Evolutionary conservation across 1,284 basidiomycete species (phyloP), one percentile per base, ranked within the genome.

Genomic region (Rhodotorula mucilaginosa): DNA sequence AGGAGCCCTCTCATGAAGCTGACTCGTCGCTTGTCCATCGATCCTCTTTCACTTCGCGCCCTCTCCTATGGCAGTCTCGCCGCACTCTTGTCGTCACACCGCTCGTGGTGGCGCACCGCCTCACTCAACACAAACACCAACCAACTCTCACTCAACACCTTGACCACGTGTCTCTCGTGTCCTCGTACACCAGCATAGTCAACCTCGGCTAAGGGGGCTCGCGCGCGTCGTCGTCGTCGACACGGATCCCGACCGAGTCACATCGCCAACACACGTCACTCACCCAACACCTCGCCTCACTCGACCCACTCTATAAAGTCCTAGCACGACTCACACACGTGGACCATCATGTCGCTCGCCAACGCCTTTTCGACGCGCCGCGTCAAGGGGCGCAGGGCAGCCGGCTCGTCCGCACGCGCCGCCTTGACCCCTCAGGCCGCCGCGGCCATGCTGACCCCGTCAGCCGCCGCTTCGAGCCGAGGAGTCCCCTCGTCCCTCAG

Each of bases 321-420:
- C 39, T 44, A 44, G 39, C 39, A 44, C 39, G 8, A 44, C 39
- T 44, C 4, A 5, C 26, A 15, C 26, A 13, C 26, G 26, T 26
- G 16, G 2, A 26, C 19, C 58, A 68, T 70, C 58, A 68, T 70
- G 69, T 67, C 65, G 4, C 65, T 70, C 48, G 69, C 64, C 64
- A 67, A 67, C 52, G 69, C 69, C 23, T 70, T 67, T 49, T 56
- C 51, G 39, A 57, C 63, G 31, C 52, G 54, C 4, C 63, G 63
- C 19, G 65, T 58, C 26, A 63, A 65, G 10, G 56, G 64, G 29
- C 56, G 64, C 31, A 47, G 57, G 47, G 31, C 31, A 18, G 62
- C 62, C 44, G 63, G 52, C 2, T 46, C 63, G 39, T 57, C 52
- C 39, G 63, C 63, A 19, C 63, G 63, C 54, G 63, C 63, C 12